These are phyloP conservation scores for Nigrospora sphaerica DNA, from an alignment of 2,329 filamentous ascomycete species.

Conservation along the genomic window DNA sequence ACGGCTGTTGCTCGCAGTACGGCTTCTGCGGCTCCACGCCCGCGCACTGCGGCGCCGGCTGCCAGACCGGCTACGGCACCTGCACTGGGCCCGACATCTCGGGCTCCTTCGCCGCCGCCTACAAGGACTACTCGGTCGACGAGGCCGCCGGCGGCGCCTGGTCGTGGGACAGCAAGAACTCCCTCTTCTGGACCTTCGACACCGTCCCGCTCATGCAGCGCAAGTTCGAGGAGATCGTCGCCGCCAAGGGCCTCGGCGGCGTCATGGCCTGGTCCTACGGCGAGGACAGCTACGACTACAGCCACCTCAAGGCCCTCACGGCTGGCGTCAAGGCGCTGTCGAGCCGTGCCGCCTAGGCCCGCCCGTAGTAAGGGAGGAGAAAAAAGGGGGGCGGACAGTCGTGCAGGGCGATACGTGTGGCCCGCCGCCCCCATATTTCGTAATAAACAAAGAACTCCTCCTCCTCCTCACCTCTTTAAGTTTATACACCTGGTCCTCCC, in stretches of 20 bases:
- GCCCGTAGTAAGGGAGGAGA: too few relatives aligned
- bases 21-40: constrained; percentile 23
- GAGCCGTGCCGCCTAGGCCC: neutral
- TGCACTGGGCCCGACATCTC: constrained; percentile 44
- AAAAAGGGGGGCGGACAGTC: too few relatives aligned
- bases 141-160: constrained; percentile 54
- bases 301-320: constrained; percentile 28
- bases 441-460: too few relatives aligned
- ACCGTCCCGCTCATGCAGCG: constrained; percentile 49
- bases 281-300: constrained; percentile 48
- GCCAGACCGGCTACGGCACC: constrained; percentile 26
- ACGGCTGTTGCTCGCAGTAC: constrained; percentile 25
- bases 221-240: constrained; percentile 57
- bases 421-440: too few relatives aligned
- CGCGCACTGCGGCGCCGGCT: neutral
- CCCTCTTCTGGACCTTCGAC: constrained; percentile 71
- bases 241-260: constrained; percentile 52
- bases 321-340: neutral
- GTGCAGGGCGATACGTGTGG: too few relatives aligned
- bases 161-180: constrained; percentile 53
- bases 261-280: constrained; percentile 72
- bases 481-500: too few relatives aligned
- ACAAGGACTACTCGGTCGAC: constrained; percentile 47
- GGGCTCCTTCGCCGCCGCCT: constrained; percentile 51
- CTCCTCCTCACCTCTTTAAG: too few relatives aligned